Evolutionary conservation across 1,284 basidiomycete genomes (phyloP).

Genomic region (Papiliotrema terrestris): DNA sequence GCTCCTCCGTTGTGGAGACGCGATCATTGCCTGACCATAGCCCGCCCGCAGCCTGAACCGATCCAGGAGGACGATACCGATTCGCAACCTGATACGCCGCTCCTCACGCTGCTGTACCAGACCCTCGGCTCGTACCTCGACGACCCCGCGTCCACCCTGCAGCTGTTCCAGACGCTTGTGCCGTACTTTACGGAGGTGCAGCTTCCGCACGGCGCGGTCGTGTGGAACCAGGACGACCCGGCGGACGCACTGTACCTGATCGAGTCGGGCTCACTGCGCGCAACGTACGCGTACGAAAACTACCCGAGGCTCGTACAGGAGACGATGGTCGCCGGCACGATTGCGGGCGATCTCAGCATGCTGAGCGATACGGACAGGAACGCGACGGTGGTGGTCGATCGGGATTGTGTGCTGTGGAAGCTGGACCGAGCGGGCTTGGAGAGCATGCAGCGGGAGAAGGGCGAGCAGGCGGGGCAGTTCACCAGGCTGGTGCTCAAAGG

Average conservation of each 20-base stretch:
- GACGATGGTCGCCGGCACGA: slow-evolving; percentile 86
- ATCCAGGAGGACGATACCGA: slow-evolving; percentile 2
- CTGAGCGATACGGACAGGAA: slow-evolving; percentile 73
- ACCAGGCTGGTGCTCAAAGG: slow-evolving; percentile 73
- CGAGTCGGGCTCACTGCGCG: slow-evolving; percentile 75
- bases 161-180: slow-evolving; percentile 54
- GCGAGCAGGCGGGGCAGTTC: slow-evolving; percentile 64
- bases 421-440: slow-evolving; percentile 60
- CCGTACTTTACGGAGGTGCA: slow-evolving; percentile 68
- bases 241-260: slow-evolving; percentile 84
- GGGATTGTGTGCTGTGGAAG: slow-evolving; percentile 74
- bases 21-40: neutral
- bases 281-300: slow-evolving; percentile 71
- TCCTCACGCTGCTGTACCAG: slow-evolving; percentile 58
- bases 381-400: slow-evolving; percentile 78
- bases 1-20: slow-evolving; percentile 1
- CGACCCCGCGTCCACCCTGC: slow-evolving; percentile 16
- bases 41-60: slow-evolving; percentile 1
- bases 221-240: slow-evolving; percentile 72
- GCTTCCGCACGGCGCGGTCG: slow-evolving; percentile 59
- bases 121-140: slow-evolving; percentile 65
- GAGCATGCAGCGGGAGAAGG: slow-evolving; percentile 62
- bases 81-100: slow-evolving; percentile 36
- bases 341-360: slow-evolving; percentile 83
- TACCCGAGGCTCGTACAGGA: slow-evolving; percentile 67